Evolutionary conservation across 1,284 basidiomycete species (phyloP), one percentile per base, ranked within the genome.

Genomic region (Leccinum griseonigrum): DNA sequence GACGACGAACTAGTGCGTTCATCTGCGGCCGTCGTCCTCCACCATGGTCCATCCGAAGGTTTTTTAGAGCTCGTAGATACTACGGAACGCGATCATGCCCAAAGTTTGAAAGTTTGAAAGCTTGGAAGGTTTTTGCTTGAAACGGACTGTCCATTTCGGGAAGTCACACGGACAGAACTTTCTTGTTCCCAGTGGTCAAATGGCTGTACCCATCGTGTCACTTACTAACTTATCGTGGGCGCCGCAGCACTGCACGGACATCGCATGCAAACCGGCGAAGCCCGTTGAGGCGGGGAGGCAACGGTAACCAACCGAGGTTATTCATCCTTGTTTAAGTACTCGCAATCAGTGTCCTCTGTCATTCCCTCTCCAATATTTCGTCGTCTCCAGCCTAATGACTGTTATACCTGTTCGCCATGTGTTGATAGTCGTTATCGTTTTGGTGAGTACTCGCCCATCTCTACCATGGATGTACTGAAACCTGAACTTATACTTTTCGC

Each of bases 371-470:
- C 40, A 13, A n/a, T n/a, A 4, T 43, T 43, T 43, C 40, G 9
- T 13, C n/a, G n/a, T 43, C n/a, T 43, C 48, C 22, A 28, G 22
- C 13, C n/a, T 36, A 50, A 43, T 46, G 52, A 71, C 72, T 71
- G 54, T 56, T 22, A 48, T 73, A 58, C 63, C 63, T 1, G 31
- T 68, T 58, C 71, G 69, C n/a, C 50, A 71, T 66, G 63, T 66
- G 36, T 16, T 69, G n/a, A n/a, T 63, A 54, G 69, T 58, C 28
- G n/a, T 59, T 9, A 54, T 56, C 57, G 29, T 72, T 43, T 4
- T 71, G 1, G 71, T 71, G 65, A 71, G 71, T 63, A 18, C 22
- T 48, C 31, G 4, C 38, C 31, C 2, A 29, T 13, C 3, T 38
- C 13, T n/a, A 14, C 4, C 13, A 4, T 3, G 4, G 1, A 14